Evolutionary conservation across 1,284 basidiomycete genomes (phyloP), one percentile per base, ranked within the genome.

Genomic region (Ustilago bromivora): DNA sequence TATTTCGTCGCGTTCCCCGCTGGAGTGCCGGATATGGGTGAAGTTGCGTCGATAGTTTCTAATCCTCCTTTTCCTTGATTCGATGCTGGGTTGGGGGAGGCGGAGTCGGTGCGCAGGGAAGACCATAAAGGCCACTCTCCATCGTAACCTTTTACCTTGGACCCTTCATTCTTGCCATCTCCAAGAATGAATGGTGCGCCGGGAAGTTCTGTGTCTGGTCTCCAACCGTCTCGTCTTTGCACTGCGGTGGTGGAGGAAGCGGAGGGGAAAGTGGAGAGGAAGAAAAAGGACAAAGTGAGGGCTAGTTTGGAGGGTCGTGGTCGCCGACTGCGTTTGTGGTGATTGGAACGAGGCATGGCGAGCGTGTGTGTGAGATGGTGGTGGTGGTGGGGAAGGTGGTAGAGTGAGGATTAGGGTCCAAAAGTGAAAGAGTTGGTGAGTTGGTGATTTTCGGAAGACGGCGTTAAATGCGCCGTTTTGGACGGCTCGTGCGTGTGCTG

Each of bases 71-170:
- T 11, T 6, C 12, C 17, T 57, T 19, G 10, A 47, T 41, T 13
- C 23, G 23, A 28, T 28, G 23, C 2, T 28, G 23, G 23, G 23
- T 28, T 28, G 23, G 23, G 23, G 23, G 23, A 28, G 23, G 23
- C 3, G 23, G 23, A 28, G 23, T 28, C 23, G 23, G 23, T 28
- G 32, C 36, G 40, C 8, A 57, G 68, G 2, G 38, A 31, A 1
- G 64, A 66, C 76, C 76, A 78, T 17, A 78, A 38, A 4, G 76
- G 76, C 76, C 76, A 78, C 46, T 74, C 76, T 28, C 76, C 76
- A 34, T 78, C 53, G 55, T 78, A 78, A 0, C 76, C 76, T 7
- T 53, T 59, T 15, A 71, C 76, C 51, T 78, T 78, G 47, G 54
- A 32, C 7, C 76, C 76, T 59, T 71, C 63, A 23, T 34, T 66